Evolutionary conservation across 257 asterid genomes (phyloP).

Genomic region (Capsicum rhomboideum): DNA sequence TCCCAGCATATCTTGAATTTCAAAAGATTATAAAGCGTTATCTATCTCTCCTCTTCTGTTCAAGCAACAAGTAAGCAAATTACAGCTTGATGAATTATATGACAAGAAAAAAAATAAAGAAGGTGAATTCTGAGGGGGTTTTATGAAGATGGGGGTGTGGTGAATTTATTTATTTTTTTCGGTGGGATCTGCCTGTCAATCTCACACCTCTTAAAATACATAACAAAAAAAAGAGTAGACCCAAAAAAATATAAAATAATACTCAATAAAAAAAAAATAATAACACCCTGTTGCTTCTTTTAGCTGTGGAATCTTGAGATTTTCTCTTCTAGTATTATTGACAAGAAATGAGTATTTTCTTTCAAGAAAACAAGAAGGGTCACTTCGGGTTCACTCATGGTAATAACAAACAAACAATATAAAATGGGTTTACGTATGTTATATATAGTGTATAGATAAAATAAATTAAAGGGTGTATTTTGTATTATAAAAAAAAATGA

Average conservation of each 20-base stretch:
- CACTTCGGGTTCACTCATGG: conserved; percentile 12
- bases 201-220: conserved; percentile 34
- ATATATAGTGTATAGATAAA: not conserved
- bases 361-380: conserved; percentile 14
- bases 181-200: conserved; percentile 97
- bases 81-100: conserved; percentile 22
- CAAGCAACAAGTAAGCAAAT: not conserved
- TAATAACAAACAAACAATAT: not conserved
- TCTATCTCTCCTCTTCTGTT: not conserved
- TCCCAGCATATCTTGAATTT: conserved; percentile 37
- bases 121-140: conserved; percentile 78
- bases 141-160: conserved; percentile 71
- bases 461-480: not conserved
- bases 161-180: conserved; percentile 77
- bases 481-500: not conserved
- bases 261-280: not conserved
- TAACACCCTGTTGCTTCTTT: not conserved
- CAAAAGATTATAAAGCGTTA: not conserved
- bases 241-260: not conserved
- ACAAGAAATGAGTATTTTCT: conserved; percentile 3
- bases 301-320: conserved; percentile 42
- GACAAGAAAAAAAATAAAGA: conserved; percentile 22
- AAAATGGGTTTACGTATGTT: not conserved
- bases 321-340: conserved; percentile 12
- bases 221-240: not conserved